Evolutionary conservation across 108 stramenopile species (phyloP), one percentile per base, ranked within the genome.

Genomic region (Nitzschia sp.): DNA sequence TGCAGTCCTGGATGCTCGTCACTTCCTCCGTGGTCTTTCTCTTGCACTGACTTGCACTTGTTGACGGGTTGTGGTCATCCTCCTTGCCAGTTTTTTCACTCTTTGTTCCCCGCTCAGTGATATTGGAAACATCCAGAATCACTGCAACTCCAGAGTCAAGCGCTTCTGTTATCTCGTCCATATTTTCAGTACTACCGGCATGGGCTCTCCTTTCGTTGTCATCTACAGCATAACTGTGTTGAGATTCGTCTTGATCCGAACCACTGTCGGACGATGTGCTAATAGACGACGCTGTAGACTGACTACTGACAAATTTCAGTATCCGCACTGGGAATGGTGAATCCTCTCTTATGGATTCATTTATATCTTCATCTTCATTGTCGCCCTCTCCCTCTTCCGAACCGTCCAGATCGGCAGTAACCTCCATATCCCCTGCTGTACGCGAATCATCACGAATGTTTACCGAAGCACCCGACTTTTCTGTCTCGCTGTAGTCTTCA

Each of bases 201-300:
- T 11, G 19, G 19, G 19, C 19, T n/a, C 4, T 5, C 4, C 21
- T 8, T 11, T 21, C 48, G 19, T 50, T 21, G 4, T 21, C 48
- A 22, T 50, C 21, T 6, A 11, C 38, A 11, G 6, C 38, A 41
- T 11, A 13, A 6, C 38, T 13, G 11, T 11, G 13, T 11, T 41
- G 38, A 11, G 48, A 50, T 4, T 50, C 48, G 21, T 50, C 19
- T 50, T 16, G 19, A 4, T 50, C 48, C 19, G 21, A 50, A 22
- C 48, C 19, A 1, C 38, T 34, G 44, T 45, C 16, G 17, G 60
- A 61, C 22, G 46, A 73, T 8, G 73, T 73, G 45, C 65, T 73
- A 22, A 73, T 3, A 4, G 73, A 73, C 2, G 73, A 73, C 1
- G 58, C 50, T 19, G 63, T 53, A 4, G 73, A 73, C n/a, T 58